A percentile compares a stretch with the other conserved stretches of the same genome.
Conservation (phyloP, 1,284 basidiomycete species). For the Tremellales sp. region DNA sequence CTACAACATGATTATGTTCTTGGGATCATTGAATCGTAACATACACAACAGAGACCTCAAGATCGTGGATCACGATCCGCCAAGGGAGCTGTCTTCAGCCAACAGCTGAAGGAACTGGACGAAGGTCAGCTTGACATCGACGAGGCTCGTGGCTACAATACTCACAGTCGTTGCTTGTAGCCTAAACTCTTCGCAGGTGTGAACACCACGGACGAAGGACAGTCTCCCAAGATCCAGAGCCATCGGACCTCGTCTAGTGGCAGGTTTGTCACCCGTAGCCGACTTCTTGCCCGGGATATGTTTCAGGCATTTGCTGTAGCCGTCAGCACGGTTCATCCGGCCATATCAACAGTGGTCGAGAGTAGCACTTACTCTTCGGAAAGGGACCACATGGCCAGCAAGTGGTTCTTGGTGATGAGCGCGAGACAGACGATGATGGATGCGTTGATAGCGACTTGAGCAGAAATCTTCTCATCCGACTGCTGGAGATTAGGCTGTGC, state of each 20-base stretch:
- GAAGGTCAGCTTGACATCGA: background rate
- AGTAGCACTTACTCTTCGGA: constrained; percentile 69
- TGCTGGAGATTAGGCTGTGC: background rate
- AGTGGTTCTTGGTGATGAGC: constrained; percentile 75
- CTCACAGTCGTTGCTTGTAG: constrained; percentile 39
- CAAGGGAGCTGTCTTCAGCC: background rate
- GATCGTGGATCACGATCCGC: too few relatives aligned
- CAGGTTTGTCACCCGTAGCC: constrained; percentile 74
- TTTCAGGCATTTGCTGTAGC: constrained; percentile 76
- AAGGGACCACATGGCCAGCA: constrained; percentile 73
- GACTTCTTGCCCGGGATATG: constrained; percentile 81
- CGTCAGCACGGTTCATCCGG: constrained; percentile 1
- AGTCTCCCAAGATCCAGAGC: constrained; percentile 29
- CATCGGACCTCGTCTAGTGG: constrained; percentile 48
- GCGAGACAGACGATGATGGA: constrained; percentile 74
- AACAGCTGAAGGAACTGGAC: background rate
- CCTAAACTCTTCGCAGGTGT: constrained; percentile 37
- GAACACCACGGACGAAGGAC: constrained; percentile 28
- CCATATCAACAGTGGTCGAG: background rate
- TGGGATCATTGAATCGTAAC: too few relatives aligned
- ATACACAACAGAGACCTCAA: too few relatives aligned
- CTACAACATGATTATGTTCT: too few relatives aligned
- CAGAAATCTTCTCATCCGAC: constrained; percentile 20
- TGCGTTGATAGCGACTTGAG: constrained; percentile 40
- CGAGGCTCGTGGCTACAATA: background rate